Evolutionary conservation across 2,329 filamentous ascomycete species (phyloP).

Genomic region (Exophiala oligosperma): DNA sequence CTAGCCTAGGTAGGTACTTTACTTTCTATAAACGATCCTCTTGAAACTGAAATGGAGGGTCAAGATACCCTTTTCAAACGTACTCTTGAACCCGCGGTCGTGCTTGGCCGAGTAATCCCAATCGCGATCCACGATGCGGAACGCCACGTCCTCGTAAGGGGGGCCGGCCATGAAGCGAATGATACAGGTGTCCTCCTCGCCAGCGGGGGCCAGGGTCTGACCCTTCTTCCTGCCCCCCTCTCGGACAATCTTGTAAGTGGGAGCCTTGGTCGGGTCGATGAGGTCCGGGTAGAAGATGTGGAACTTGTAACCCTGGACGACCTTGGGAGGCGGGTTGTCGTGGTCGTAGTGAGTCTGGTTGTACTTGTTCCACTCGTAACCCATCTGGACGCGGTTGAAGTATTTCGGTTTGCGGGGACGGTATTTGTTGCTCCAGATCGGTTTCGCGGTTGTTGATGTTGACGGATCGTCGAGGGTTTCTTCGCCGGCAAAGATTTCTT

Average conservation of each 20-base stretch:
- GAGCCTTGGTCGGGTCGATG: slow-evolving; percentile 90
- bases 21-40: slow-evolving; percentile 65
- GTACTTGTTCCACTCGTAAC: slow-evolving; percentile 99
- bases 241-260: slow-evolving; percentile 92
- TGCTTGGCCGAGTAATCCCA: slow-evolving; percentile 98
- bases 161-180: slow-evolving; percentile 94
- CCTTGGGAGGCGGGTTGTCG: slow-evolving; percentile 95
- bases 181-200: slow-evolving; percentile 94
- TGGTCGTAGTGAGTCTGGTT: slow-evolving; percentile 99
- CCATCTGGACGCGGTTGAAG: slow-evolving; percentile 98
- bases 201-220: slow-evolving; percentile 88
- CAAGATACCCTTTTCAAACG: slow-evolving; percentile 96
- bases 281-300: slow-evolving; percentile 99
- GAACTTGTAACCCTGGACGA: slow-evolving; percentile 99
- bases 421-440: slow-evolving; percentile 74
- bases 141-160: slow-evolving; percentile 95
- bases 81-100: slow-evolving; percentile 92
- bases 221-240: slow-evolving; percentile 87
- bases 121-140: slow-evolving; percentile 95
- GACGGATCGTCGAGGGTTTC: slow-evolving; percentile 61
- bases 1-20: slow-evolving; percentile 17
- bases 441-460: background rate
- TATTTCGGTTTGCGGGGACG: slow-evolving; percentile 89
- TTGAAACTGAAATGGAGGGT: slow-evolving; percentile 99
- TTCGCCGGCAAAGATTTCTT: slow-evolving; percentile 92